Percentiles rank a stretch among this genome's conserved stretches.
These are phyloP conservation scores for Salix brachista DNA, from an alignment of 345 rosid genomes.

Conservation along the genomic window DNA sequence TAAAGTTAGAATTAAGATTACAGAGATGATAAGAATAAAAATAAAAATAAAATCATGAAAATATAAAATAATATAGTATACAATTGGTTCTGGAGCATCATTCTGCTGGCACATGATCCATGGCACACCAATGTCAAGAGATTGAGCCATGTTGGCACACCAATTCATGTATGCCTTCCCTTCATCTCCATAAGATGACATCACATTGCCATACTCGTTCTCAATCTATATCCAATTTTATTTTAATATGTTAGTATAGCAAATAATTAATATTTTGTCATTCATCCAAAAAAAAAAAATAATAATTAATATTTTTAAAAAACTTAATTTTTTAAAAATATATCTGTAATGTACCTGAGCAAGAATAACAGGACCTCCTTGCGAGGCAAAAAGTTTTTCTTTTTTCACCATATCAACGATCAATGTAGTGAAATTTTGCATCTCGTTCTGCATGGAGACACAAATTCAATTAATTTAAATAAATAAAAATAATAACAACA, in stretches of 20 bases:
- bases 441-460: constrained; percentile 40
- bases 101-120: constrained; percentile 81
- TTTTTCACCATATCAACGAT: constrained; percentile 57
- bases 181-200: constrained; percentile 40
- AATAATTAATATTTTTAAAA: background rate
- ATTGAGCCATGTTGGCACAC: constrained; percentile 69
- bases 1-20: background rate
- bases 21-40: background rate
- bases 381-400: constrained; percentile 65
- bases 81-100: constrained; percentile 58
- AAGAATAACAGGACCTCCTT: constrained; percentile 73
- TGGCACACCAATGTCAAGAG: constrained; percentile 60
- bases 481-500: background rate
- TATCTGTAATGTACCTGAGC: constrained; percentile 44
- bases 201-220: constrained; percentile 74
- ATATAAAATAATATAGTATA: background rate
- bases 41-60: background rate
- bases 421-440: constrained; percentile 62
- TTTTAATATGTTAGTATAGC: background rate
- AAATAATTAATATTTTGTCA: background rate
- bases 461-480: background rate
- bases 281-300: too few species aligned
- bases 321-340: too few species aligned
- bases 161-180: constrained; percentile 61
- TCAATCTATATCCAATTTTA: constrained; percentile 42